Evolutionary conservation across 257 asterid genomes (phyloP), one percentile per base, ranked within the genome.

Genomic region (Rauvolfia tetraphylla): DNA sequence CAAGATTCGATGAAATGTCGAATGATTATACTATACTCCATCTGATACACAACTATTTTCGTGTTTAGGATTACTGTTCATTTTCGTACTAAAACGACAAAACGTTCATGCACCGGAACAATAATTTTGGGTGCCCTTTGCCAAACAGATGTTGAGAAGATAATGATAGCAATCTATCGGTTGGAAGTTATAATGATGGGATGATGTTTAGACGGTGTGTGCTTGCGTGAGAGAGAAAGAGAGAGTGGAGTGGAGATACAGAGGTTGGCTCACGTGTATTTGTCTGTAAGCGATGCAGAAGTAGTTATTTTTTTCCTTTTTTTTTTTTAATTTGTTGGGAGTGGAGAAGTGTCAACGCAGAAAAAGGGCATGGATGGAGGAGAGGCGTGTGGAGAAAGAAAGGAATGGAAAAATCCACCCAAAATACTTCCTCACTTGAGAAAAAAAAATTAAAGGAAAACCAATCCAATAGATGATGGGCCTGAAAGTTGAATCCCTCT

Each of bases 231-330:
- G 75, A 25, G 48, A 39, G 44, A 25, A 68, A 14, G 71, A 3
- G 62, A 42, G 41, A 18, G 15, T 46, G 13, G 12, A 15, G 25
- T 20, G 7, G 7, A 7, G 46, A 74, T 38, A 33, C 33, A 23
- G 54, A 18, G 71, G 78, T 78, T 74, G 77, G 83, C 59, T 82
- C 86, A 86, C 90, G 83, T 82, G 85, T 84, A 79, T 80, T 15
- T 86, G 86, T 80, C 83, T 74, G 62, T 46, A 36, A 46, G 69
- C 74, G 58, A 39, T n/a, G n/a, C 65, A 41, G 4, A 41, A 13
- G 42, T 57, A 61, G 44, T 39, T 68, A 13, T 25, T 5, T 23
- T 31, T 15, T 53, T 0, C 29, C 2, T 25, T 14, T 41, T 0
- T 27, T 61, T 6, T 5, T 25, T 18, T 59, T 39, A 13, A 23